Base-by-base conservation (phyloP, 805 yeast species). In the Groenewaldozyma salmanticensis region DNA sequence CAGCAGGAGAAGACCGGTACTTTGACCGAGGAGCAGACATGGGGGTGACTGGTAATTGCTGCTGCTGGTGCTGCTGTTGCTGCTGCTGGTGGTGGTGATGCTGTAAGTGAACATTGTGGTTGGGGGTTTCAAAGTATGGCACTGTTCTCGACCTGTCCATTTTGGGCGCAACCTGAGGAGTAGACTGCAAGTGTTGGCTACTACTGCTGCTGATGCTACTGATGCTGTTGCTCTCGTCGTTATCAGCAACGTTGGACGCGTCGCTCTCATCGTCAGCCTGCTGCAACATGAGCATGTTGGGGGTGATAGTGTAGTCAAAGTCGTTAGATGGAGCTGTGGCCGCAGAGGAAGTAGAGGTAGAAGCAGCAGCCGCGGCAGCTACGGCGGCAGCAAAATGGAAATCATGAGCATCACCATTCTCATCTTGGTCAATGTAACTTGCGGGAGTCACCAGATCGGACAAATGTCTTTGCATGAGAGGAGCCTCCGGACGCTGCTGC, bases 111-210 rank as follows among this genome's bases (percentile, higher is more conserved):
- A 18, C n/a, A n/a, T n/a, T n/a, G n/a, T n/a, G n/a, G n/a, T n/a
- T 20, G 31, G 38, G 19, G 27, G 34, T 21, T 11, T 42, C 47
- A 27, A 37, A 31, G 29, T 37, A 44, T 18, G 44, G 39, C 43
- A 45, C 15, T 15, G 46, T 27, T 27, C 32, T 33, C 9, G 47
- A 37, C 21, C 47, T 27, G 38, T 43, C 43, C 45, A 40, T 31
- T 16, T 42, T 38, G 15, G 16, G 31, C 7, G 34, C 24, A 27
- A 16, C 13, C 7, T 7, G 13, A 7, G 29, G 13, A n/a, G n/a
- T n/a, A n/a, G n/a, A n/a, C n/a, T n/a, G n/a, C n/a, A n/a, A n/a
- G n/a, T n/a, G n/a, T n/a, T n/a, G n/a, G n/a, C n/a, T n/a, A n/a
- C n/a, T n/a, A n/a, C n/a, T 24, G 29, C 7, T 24, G 29, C 7